Percentiles rank a stretch among this genome's conserved stretches.
These are phyloP conservation scores for Cordyceps javanica DNA, from an alignment of 2,329 filamentous ascomycete species.

Conservation along the genomic window DNA sequence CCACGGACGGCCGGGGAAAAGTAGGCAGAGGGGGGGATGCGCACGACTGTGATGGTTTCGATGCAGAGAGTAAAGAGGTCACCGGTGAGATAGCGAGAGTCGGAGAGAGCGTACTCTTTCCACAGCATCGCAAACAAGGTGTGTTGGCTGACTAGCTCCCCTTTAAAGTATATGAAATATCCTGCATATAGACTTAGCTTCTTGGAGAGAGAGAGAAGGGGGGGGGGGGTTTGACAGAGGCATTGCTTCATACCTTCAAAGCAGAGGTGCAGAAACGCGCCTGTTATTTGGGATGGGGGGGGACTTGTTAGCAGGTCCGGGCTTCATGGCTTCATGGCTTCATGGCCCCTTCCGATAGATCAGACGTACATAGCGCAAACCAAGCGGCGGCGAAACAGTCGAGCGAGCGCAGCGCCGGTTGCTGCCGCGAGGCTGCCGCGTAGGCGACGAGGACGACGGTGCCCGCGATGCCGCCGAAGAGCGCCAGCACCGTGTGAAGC, in stretches of 20 bases:
- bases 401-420: slow-evolving; percentile 18
- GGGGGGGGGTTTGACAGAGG: too few relatives aligned
- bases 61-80: slow-evolving; percentile 84
- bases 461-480: slow-evolving; percentile 30
- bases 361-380: slow-evolving; percentile 49
- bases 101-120: slow-evolving; percentile 87
- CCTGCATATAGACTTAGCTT: slow-evolving; percentile 31
- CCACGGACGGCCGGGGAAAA: too few relatives aligned
- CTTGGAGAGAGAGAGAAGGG: not conserved
- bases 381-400: slow-evolving; percentile 43
- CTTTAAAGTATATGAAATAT: slow-evolving; percentile 70
- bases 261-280: slow-evolving; percentile 66
- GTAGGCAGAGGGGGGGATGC: slow-evolving; percentile 22
- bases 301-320: not conserved
- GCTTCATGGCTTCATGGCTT: not conserved
- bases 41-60: slow-evolving; percentile 73
- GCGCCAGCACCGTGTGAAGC: slow-evolving; percentile 28
- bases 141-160: slow-evolving; percentile 58
- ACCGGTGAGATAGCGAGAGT: slow-evolving; percentile 78
- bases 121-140: slow-evolving; percentile 77
- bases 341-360: too few relatives aligned
- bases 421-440: slow-evolving; percentile 24
- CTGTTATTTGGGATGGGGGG: slow-evolving; percentile 33
- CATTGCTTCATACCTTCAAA: slow-evolving; percentile 66
- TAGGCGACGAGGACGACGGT: slow-evolving; percentile 25